phyloP scores from a whole-genome alignment of 2,329 filamentous ascomycete species.

The Penicillium sclerotigenum region DNA sequence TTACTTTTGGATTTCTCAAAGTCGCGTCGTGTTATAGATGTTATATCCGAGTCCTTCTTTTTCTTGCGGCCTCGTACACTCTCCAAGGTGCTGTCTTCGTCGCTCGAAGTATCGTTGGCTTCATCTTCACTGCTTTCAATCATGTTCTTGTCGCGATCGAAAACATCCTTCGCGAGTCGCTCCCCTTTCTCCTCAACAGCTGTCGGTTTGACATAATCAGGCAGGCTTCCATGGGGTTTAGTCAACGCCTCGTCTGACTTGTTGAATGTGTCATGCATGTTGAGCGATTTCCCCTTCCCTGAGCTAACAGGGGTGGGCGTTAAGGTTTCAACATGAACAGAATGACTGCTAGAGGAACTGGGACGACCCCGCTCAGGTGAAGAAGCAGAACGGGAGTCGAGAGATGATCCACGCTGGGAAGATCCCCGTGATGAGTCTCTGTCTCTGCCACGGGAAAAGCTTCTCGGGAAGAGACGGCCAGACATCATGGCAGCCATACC shows the following conservation, averaged over 20 bases:
- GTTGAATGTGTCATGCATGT: conserved; percentile 68
- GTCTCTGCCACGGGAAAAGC: conserved; percentile 37
- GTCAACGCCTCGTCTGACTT: conserved; percentile 69
- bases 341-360: conserved; percentile 42
- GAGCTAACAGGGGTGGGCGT: conserved; percentile 33
- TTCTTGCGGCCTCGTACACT: conserved; percentile 28
- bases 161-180: conserved; percentile 67
- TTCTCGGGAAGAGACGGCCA: conserved; percentile 35
- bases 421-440: conserved; percentile 38
- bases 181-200: conserved; percentile 35
- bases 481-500: conserved; percentile 50
- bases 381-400: conserved; percentile 36
- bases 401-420: conserved; percentile 39
- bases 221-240: conserved; percentile 61
- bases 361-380: conserved; percentile 28
- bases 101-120: conserved; percentile 54
- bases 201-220: conserved; percentile 58
- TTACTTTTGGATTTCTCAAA: conserved; percentile 38
- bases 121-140: conserved; percentile 68
- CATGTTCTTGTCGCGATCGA: conserved; percentile 61
- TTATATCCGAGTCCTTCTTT: conserved; percentile 30
- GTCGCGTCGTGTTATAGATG: conserved; percentile 26
- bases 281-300: conserved; percentile 60
- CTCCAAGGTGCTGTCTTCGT: conserved; percentile 55
- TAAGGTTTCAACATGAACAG: conserved; percentile 1